A percentile compares a stretch with the other conserved stretches of the same genome.
phyloP scores from a whole-genome alignment of 2,329 filamentous ascomycete species.

The Cephalotrichum gorgonifer region DNA sequence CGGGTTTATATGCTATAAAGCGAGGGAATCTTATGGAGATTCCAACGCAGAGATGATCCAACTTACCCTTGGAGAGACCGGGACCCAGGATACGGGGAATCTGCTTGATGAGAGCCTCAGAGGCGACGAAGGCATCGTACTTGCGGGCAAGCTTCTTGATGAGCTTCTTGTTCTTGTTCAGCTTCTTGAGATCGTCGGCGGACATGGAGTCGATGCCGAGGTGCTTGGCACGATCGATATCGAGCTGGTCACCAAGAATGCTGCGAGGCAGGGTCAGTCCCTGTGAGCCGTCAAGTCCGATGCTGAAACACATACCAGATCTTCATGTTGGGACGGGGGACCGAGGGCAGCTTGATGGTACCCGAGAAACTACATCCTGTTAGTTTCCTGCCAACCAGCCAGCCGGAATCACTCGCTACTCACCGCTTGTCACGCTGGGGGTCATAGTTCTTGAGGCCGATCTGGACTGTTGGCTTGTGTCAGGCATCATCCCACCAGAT shows the following conservation, averaged over 20 bases:
- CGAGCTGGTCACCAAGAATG: conserved; percentile 71
- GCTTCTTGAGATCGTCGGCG: conserved; percentile 98
- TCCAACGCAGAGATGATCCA: conserved; percentile 13
- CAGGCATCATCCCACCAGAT: conserved; percentile 1
- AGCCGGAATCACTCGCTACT: neutral
- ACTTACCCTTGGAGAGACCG: conserved; percentile 90
- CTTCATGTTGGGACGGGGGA: conserved; percentile 85
- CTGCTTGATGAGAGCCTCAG: conserved; percentile 97
- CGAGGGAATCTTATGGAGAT: too few relatives aligned
- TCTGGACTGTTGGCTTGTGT: conserved; percentile 45
- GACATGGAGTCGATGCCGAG: conserved; percentile 98
- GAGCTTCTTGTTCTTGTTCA: conserved; percentile 99
- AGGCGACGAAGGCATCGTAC: conserved; percentile 99
- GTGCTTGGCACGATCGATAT: conserved; percentile 99
- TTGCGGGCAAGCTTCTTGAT: conserved; percentile 99
- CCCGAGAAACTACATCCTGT: conserved; percentile 65
- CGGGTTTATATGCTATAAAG: too few relatives aligned
- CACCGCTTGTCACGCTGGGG: conserved; percentile 97
- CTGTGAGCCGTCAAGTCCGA: conserved; percentile 13
- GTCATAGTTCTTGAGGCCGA: conserved; percentile 98
- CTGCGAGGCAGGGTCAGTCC: conserved; percentile 10
- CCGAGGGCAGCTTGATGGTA: conserved; percentile 87
- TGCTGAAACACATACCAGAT: conserved; percentile 46
- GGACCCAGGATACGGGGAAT: conserved; percentile 99
- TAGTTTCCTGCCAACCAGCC: too few relatives aligned